phyloP scores from a whole-genome alignment of 805 yeast species.

The Hanseniaspora hatyaiensis region DNA sequence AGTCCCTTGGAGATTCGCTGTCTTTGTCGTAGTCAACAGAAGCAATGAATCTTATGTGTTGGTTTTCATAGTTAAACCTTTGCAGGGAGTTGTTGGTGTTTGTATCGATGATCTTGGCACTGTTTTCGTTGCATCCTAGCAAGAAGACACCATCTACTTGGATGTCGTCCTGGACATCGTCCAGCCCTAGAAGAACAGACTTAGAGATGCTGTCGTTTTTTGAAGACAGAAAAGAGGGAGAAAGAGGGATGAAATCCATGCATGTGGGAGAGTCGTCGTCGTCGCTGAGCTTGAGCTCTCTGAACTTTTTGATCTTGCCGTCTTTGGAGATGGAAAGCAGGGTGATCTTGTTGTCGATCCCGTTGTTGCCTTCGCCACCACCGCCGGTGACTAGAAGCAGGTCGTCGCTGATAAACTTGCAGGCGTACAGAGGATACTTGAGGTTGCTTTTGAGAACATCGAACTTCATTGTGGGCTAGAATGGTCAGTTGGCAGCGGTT shows the following conservation, averaged over 20 bases:
- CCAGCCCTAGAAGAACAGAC: constrained; percentile 5
- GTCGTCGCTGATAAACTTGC: constrained; percentile 51
- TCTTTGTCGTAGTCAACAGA: constrained; percentile 44
- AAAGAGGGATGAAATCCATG: constrained; percentile 36
- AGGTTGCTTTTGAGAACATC: constrained; percentile 25
- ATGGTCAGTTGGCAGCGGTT: too few species aligned
- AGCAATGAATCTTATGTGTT: constrained; percentile 49
- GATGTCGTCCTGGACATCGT: background rate
- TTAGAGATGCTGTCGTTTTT: background rate
- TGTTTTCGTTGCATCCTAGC: constrained; percentile 66
- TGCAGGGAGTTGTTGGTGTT: constrained; percentile 43
- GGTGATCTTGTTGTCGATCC: constrained; percentile 73
- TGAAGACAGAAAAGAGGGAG: background rate
- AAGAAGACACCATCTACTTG: constrained; percentile 39
- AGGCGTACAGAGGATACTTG: constrained; percentile 75
- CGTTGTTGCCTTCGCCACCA: constrained; percentile 88
- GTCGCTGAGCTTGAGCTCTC: constrained; percentile 49
- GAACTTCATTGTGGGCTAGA: constrained; percentile 22
- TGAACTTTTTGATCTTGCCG: constrained; percentile 41
- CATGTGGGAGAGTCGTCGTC: constrained; percentile 85
- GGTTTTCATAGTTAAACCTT: constrained; percentile 48
- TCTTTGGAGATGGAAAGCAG: constrained; percentile 41
- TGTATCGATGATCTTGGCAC: constrained; percentile 49
- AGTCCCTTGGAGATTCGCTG: constrained; percentile 28
- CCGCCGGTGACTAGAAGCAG: constrained; percentile 77